Conservation (phyloP, 306 rosid species). For the Cicer judaicum region DNA sequence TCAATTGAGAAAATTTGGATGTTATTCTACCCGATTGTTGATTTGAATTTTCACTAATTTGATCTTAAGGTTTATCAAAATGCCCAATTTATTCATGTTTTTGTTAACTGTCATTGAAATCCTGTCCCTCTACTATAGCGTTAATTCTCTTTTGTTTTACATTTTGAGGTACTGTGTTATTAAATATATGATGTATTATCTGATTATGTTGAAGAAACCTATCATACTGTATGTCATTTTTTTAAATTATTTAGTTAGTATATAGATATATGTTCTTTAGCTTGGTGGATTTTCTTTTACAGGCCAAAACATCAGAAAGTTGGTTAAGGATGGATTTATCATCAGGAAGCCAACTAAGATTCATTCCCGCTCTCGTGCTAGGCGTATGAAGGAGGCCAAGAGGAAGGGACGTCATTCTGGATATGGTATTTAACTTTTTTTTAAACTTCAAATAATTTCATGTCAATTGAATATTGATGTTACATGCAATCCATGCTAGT, state of each 20-base stretch:
- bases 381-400: slow-evolving; percentile 92
- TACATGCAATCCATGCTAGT: neutral
- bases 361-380: slow-evolving; percentile 94
- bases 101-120: neutral
- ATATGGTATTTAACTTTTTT: slow-evolving; percentile 58
- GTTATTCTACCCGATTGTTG: neutral
- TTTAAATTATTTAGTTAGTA: neutral
- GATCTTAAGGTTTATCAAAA: neutral
- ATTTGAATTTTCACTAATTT: neutral
- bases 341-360: slow-evolving; percentile 97
- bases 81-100: neutral
- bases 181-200: neutral
- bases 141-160: neutral
- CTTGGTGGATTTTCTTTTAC: neutral
- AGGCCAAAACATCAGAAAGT: slow-evolving; percentile 90
- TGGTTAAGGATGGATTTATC: slow-evolving; percentile 95
- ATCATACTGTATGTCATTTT: neutral
- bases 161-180: neutral
- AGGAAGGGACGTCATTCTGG: slow-evolving; percentile 98
- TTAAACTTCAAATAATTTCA: no score
- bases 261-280: neutral
- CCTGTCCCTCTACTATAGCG: neutral
- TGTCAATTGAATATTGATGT: no score
- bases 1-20: neutral
- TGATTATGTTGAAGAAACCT: neutral